Percentiles rank a stretch among this genome's conserved stretches.
Conservation (phyloP, 2,329 filamentous ascomycete genomes). For the Emmonsiellopsis sp. region DNA sequence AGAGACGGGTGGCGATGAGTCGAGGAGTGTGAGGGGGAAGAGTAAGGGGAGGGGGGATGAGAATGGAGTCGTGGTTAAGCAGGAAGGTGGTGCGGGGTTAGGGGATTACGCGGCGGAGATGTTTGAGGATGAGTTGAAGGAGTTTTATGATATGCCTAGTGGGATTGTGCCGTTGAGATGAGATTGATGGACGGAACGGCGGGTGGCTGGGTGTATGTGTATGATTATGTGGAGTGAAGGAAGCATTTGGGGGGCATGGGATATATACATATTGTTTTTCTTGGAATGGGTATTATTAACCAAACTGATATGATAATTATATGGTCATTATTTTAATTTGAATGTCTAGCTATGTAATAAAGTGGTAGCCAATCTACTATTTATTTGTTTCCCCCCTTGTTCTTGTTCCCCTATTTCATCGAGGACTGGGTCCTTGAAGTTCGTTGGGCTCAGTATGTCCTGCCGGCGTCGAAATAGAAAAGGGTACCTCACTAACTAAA, state of each 20-base stretch:
- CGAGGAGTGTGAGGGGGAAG: slow-evolving; percentile 12
- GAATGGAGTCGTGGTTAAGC: slow-evolving; percentile 9
- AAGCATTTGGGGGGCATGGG: background rate
- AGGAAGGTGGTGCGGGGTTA: background rate
- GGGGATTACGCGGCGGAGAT: slow-evolving; percentile 18
- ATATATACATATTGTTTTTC: background rate
- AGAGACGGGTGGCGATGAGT: slow-evolving; percentile 16
- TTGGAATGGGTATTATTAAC: too few relatives aligned
- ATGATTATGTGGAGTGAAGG: background rate
- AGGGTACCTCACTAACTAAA: background rate
- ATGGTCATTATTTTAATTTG: too few relatives aligned
- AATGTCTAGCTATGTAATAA: too few relatives aligned
- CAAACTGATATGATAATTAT: too few relatives aligned
- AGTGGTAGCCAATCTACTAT: too few relatives aligned
- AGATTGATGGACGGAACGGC: background rate
- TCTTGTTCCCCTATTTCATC: too few relatives aligned
- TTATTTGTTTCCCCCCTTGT: too few relatives aligned
- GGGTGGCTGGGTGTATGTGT: too few relatives aligned
- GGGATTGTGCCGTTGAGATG: slow-evolving; percentile 21
- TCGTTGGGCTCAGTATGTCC: too few relatives aligned
- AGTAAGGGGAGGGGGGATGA: slow-evolving; percentile 20
- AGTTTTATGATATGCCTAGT: slow-evolving; percentile 31
- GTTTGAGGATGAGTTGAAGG: slow-evolving; percentile 27
- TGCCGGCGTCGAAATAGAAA: too few relatives aligned
- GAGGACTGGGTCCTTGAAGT: too few relatives aligned